A percentile compares a stretch with the other conserved stretches of the same genome.
phyloP scores from a whole-genome alignment of 2,329 filamentous ascomycete species.

The Podosphaera xanthii region DNA sequence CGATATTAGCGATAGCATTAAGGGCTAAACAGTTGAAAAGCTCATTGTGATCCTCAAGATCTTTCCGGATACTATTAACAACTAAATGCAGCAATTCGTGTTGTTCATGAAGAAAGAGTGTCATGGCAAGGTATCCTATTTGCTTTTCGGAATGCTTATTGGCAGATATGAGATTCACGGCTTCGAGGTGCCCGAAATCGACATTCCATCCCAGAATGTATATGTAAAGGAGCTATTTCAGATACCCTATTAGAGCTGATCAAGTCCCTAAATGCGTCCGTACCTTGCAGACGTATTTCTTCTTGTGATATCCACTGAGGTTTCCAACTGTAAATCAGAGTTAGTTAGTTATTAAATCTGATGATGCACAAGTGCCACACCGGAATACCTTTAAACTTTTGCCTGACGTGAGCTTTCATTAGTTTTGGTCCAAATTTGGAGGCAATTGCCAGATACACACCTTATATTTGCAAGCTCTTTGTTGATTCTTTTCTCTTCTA shows the following conservation, averaged over 20 bases:
- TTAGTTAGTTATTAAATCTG: background rate
- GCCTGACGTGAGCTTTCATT: constrained; percentile 22
- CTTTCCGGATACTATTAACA: constrained; percentile 95
- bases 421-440: background rate
- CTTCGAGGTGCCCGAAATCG: constrained; percentile 95
- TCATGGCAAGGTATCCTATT: constrained; percentile 95
- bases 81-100: constrained; percentile 91
- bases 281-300: constrained; percentile 99
- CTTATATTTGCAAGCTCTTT: constrained; percentile 97
- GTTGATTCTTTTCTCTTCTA: constrained; percentile 98
- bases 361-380: background rate
- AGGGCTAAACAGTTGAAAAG: constrained; percentile 90
- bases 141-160: constrained; percentile 98
- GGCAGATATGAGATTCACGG: constrained; percentile 90
- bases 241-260: background rate
- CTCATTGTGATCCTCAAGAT: constrained; percentile 84
- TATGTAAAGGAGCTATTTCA: constrained; percentile 58
- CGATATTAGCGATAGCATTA: constrained; percentile 95
- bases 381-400: constrained; percentile 69
- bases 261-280: constrained; percentile 2
- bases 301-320: constrained; percentile 92
- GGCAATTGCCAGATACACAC: constrained; percentile 20
- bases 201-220: constrained; percentile 98
- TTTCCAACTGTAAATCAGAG: constrained; percentile 38
- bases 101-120: constrained; percentile 86